Evolutionary conservation across 2,329 filamentous ascomycete genomes (phyloP), one percentile per base, ranked within the genome.

Genomic region (Uncinocarpus reesii): DNA sequence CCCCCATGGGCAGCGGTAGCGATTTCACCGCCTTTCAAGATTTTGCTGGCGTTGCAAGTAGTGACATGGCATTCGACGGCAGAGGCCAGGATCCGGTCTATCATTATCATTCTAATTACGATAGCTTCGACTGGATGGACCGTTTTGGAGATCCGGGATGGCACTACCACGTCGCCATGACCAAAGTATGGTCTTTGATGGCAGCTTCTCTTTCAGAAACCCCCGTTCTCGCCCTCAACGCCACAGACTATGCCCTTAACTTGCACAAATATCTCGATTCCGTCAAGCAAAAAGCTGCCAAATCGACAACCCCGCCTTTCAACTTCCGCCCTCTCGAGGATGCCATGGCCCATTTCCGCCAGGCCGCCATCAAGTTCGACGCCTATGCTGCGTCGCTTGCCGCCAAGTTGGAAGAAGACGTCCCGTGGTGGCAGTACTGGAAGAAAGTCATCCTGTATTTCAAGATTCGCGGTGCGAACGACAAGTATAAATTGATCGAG

Each of bases 41-140:
- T 62, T 80, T 75, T 56, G 80, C 79, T 0, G 83, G 83, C 37
- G 71, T 86, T 34, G 74, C 83, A 6, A 79, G 74, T 53, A 61
- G 84, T 11, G 79, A 85, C 58, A 72, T 85, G 43, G 74, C 76
- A 21, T 86, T 84, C 58, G 63, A 62, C 13, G 60, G 56, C 6
- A 65, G 65, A 20, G 50, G 56, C 0, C 60, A 65, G 1, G 72
- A 74, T 36, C 63, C 72, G 49, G 69, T 75, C 38, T 85, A 86
- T 58, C 84, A 86, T 64, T 93, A 92, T 59, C 86, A 93, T 57
- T 71, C 78, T 53, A 92, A 92, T 65, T 93, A 89, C 60, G 87
- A 93, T 60, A 84, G 77, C 28, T 89, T 85, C 60, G 71, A 82
- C 58, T 93, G 86, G 86, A 92, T 92, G 84, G 74, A 81, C 11